These are phyloP conservation scores for Nakazawaea siamensis DNA, from an alignment of 805 yeast genomes.

Conservation along the genomic window DNA sequence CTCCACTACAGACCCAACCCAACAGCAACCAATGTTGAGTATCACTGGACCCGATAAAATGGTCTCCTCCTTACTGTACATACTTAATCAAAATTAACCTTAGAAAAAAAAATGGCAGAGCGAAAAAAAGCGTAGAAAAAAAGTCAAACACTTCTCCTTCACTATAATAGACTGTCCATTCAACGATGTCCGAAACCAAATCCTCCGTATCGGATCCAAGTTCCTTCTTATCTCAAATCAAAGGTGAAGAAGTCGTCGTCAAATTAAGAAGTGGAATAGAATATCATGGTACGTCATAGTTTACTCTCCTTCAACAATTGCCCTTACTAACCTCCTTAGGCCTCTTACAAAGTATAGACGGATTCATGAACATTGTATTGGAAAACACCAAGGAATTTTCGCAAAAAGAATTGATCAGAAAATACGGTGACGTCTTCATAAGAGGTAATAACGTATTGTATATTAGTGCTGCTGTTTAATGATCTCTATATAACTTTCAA, in stretches of 20 bases:
- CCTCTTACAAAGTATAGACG: constrained; percentile 81
- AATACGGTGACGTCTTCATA: constrained; percentile 73
- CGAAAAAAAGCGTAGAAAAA: not conserved
- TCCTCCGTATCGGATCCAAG: constrained; percentile 45
- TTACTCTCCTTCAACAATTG: not conserved
- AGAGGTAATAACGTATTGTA: constrained; percentile 70
- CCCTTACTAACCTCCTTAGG: constrained; percentile 22
- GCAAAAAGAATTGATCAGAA: constrained; percentile 37
- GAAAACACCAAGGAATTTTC: constrained; percentile 66
- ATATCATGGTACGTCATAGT: constrained; percentile 46
- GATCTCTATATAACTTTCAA: not conserved
- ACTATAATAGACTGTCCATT: not conserved
- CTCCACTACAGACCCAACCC: too few species aligned
- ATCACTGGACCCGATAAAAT: constrained; percentile 3
- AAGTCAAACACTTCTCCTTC: not conserved
- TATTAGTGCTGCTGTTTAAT: constrained; percentile 4
- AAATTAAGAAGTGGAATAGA: constrained; percentile 83
- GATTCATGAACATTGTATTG: constrained; percentile 91
- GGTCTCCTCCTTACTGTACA: not conserved
- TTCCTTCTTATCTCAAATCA: constrained; percentile 69
- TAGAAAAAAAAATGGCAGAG: too few species aligned
- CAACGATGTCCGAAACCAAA: not conserved
- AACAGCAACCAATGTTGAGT: not conserved
- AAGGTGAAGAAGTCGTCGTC: constrained; percentile 74
- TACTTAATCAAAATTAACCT: not conserved